These are phyloP conservation scores for Tephrocybe sp. DNA, from an alignment of 768 basidiomycete genomes.

Conservation along the genomic window DNA sequence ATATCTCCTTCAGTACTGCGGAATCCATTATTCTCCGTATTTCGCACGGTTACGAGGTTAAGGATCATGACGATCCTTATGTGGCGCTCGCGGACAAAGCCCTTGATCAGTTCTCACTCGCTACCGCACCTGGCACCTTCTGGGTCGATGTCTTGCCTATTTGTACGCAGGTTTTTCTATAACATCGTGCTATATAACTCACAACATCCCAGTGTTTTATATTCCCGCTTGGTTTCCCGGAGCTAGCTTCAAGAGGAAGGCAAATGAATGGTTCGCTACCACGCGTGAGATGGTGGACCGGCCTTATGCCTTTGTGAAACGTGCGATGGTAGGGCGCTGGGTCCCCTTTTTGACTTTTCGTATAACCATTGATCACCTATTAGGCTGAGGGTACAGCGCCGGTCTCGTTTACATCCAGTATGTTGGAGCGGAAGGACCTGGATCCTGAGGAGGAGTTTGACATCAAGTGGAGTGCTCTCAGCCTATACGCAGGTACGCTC, in stretches of 20 bases:
- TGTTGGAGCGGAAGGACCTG: constrained; percentile 31
- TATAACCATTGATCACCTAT: too few species aligned
- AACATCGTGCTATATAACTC: background rate
- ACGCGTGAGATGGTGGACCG: constrained; percentile 47
- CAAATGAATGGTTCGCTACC: too few species aligned
- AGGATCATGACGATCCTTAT: constrained; percentile 38
- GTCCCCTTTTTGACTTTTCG: constrained; percentile 13
- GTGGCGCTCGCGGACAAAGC: constrained; percentile 37
- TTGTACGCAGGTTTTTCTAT: constrained; percentile 18
- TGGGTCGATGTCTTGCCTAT: constrained; percentile 52
- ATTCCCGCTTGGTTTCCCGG: too few species aligned
- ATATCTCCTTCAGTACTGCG: too few species aligned
- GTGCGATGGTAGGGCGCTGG: constrained; percentile 47
- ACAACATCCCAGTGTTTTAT: constrained; percentile 48
- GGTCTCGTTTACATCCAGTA: too few species aligned
- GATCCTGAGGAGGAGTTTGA: constrained; percentile 32
- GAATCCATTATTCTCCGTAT: too few species aligned
- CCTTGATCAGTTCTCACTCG: constrained; percentile 35
- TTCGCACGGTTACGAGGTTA: constrained; percentile 42
- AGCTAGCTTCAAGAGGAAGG: too few species aligned
- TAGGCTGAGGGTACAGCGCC: constrained; percentile 22
- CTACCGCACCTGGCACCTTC: constrained; percentile 42
- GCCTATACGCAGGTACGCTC: too few species aligned
- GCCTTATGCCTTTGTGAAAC: constrained; percentile 44
- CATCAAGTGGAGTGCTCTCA: too few species aligned